Percentiles rank a stretch among this genome's conserved stretches.
phyloP scores from a whole-genome alignment of 1,284 basidiomycete species.

The Coniferiporia sulphurascens region DNA sequence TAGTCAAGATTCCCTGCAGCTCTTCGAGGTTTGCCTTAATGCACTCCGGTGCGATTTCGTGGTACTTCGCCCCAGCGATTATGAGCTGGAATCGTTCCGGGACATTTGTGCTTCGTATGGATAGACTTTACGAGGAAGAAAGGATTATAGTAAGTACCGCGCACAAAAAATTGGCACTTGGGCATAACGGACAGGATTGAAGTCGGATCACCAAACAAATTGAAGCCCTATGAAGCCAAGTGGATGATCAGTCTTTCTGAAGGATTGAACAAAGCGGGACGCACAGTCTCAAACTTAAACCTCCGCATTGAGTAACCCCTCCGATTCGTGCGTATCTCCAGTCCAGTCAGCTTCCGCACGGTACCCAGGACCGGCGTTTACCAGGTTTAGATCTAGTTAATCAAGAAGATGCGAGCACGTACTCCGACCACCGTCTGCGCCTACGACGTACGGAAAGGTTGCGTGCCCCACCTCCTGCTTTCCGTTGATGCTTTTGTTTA shows the following conservation, averaged over 20 bases:
- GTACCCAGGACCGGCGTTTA: constrained; percentile 21
- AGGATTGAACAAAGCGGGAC: not conserved
- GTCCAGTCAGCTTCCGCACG: constrained; percentile 35
- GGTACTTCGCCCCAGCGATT: not conserved
- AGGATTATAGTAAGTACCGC: not conserved
- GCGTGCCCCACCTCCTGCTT: constrained; percentile 6
- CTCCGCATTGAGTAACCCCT: constrained; percentile 18
- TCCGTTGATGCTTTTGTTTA: not conserved
- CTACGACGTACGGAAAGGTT: constrained; percentile 25
- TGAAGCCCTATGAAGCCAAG: not conserved
- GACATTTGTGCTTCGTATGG: not conserved
- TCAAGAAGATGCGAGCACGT: not conserved
- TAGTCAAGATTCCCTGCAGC: not conserved
- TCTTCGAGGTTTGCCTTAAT: not conserved
- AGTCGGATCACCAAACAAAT: not conserved
- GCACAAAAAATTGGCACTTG: not conserved
- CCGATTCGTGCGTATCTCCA: constrained; percentile 36
- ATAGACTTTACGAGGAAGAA: not conserved
- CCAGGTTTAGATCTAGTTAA: not conserved
- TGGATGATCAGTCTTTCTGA: not conserved
- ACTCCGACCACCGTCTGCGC: constrained; percentile 37
- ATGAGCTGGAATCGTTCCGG: not conserved
- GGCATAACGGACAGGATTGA: not conserved
- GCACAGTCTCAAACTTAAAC: not conserved
- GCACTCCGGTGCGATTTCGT: not conserved